phyloP scores from a whole-genome alignment of 2,329 filamentous ascomycete genomes.

The Exophiala spinifera region DNA sequence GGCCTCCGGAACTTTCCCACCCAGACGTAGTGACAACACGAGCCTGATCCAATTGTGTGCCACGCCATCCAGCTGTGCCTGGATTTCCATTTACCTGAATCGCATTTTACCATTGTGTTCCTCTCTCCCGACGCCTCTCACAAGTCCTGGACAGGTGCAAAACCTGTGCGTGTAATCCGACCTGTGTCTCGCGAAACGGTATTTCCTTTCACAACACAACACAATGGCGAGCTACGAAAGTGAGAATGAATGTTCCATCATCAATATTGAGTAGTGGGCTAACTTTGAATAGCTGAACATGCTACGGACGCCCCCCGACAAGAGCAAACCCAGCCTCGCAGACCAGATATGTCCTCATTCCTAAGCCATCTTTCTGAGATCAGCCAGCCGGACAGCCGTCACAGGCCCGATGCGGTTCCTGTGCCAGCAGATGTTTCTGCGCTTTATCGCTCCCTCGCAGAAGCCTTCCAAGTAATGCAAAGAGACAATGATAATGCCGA shows the following conservation, averaged over 20 bases:
- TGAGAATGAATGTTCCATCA: constrained; percentile 8
- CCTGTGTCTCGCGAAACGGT: neutral
- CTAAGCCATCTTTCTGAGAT: constrained; percentile 60
- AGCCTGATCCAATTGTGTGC: neutral
- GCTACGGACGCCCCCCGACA: constrained; percentile 22
- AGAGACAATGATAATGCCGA: constrained; percentile 37
- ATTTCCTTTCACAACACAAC: neutral
- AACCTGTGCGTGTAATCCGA: neutral
- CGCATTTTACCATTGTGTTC: neutral
- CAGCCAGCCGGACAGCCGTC: constrained; percentile 49
- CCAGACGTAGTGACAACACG: neutral
- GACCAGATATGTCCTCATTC: constrained; percentile 64
- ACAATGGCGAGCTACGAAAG: constrained; percentile 31
- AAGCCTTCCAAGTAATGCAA: constrained; percentile 59
- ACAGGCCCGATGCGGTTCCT: constrained; percentile 58
- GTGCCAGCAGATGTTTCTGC: constrained; percentile 60
- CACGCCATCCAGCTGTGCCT: constrained; percentile 25
- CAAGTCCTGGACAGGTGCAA: neutral
- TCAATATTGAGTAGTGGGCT: neutral
- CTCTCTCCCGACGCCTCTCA: constrained; percentile 6
- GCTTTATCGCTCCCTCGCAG: constrained; percentile 58
- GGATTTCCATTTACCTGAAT: constrained; percentile 3
- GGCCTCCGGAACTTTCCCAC: neutral
- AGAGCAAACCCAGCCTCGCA: constrained; percentile 41
- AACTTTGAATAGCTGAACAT: constrained; percentile 27